These are phyloP conservation scores for Aspergillus aculeatus DNA, from an alignment of 2,329 filamentous ascomycete species.

Conservation along the genomic window DNA sequence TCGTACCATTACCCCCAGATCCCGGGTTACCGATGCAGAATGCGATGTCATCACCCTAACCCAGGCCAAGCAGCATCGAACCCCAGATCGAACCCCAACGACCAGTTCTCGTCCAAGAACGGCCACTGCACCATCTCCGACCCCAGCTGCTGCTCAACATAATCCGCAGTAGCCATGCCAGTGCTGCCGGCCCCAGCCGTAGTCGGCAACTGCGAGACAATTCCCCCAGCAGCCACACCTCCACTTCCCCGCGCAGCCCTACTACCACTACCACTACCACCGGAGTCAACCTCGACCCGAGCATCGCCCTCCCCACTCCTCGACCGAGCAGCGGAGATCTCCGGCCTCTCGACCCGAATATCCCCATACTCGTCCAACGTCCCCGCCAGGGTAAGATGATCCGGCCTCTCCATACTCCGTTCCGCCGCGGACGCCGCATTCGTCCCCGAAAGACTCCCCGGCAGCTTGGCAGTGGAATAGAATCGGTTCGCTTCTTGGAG, in stretches of 20 bases:
- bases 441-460: not conserved
- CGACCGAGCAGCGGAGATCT: conserved; percentile 9
- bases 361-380: conserved; percentile 40
- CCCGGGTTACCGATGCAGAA: no score
- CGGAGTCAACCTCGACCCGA: no score
- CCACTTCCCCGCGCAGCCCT: not conserved
- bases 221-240: not conserved
- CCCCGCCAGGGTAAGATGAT: conserved; percentile 33
- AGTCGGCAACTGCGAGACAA: conserved; percentile 13
- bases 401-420: conserved; percentile 10
- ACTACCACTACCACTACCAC: conserved; percentile 10
- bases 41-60: not conserved
- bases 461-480: conserved; percentile 33
- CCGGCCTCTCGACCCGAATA: conserved; percentile 32
- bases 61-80: conserved; percentile 32
- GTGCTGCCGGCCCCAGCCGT: not conserved
- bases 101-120: conserved; percentile 39
- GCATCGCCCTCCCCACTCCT: not conserved
- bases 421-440: not conserved
- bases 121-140: conserved; percentile 40
- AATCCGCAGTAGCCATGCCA: not conserved
- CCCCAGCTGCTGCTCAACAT: conserved; percentile 26
- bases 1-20: not conserved
- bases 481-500: conserved; percentile 38
- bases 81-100: conserved; percentile 34